Conservation (phyloP, 306 rosid species). For the Vigna nakashimae region DNA sequence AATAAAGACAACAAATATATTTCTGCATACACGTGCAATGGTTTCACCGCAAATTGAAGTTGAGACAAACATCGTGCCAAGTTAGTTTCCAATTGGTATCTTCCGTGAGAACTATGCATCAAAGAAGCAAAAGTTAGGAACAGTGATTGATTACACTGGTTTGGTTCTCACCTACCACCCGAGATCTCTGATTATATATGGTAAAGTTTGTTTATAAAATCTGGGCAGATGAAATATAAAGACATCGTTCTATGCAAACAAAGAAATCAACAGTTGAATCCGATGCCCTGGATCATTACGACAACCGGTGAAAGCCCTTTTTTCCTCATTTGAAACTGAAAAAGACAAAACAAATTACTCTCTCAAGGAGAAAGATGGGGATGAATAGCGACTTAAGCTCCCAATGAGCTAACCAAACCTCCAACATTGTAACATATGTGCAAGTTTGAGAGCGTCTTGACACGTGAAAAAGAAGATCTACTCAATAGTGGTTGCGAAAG, state of each 20-base stretch:
- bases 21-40: slow-evolving; percentile 29
- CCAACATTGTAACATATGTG: slow-evolving; percentile 6
- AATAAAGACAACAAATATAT: background rate
- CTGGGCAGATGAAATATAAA: slow-evolving; percentile 20
- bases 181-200: slow-evolving; percentile 17
- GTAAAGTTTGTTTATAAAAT: slow-evolving; percentile 27
- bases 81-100: background rate
- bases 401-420: slow-evolving; percentile 20
- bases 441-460: slow-evolving; percentile 27
- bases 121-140: slow-evolving; percentile 14
- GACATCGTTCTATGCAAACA: slow-evolving; percentile 8
- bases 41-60: slow-evolving; percentile 2
- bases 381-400: slow-evolving; percentile 1
- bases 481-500: slow-evolving; percentile 31
- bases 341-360: background rate
- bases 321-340: slow-evolving; percentile 9
- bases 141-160: slow-evolving; percentile 19
- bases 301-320: background rate
- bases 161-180: slow-evolving; percentile 3
- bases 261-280: slow-evolving; percentile 12
- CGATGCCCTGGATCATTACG: slow-evolving; percentile 24
- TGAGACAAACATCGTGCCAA: slow-evolving; percentile 7
- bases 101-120: slow-evolving; percentile 12
- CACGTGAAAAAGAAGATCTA: slow-evolving; percentile 53
- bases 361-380: slow-evolving; percentile 24